phyloP scores from a whole-genome alignment of 352 stramenopile species.

The Phytopythium montanum region DNA sequence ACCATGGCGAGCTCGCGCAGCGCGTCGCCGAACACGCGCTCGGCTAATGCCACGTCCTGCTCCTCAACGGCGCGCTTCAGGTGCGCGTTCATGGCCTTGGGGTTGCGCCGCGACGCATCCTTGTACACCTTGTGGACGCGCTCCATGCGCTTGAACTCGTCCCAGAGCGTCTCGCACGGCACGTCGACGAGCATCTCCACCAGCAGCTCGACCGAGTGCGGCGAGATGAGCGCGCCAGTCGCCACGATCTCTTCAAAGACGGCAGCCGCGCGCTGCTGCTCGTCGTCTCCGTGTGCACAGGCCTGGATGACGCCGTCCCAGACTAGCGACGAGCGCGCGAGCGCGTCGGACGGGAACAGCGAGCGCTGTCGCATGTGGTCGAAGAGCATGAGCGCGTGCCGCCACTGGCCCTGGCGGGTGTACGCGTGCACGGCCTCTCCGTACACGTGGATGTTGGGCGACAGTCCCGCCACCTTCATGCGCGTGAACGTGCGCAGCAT shows the following conservation, averaged over 20 bases:
- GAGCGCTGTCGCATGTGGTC: constrained; percentile 62
- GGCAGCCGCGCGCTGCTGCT: constrained; percentile 28
- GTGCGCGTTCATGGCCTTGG: constrained; percentile 58
- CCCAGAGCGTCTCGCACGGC: constrained; percentile 50
- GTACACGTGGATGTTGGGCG: constrained; percentile 68
- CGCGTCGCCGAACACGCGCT: constrained; percentile 46
- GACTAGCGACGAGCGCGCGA: constrained; percentile 42
- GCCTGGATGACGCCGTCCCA: constrained; percentile 66
- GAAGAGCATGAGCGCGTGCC: constrained; percentile 69
- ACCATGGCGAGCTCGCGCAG: constrained; percentile 28
- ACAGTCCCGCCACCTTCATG: constrained; percentile 70
- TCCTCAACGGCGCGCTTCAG: constrained; percentile 56
- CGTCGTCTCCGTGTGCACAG: constrained; percentile 39
- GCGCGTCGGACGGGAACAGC: constrained; percentile 29
- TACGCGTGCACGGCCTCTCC: constrained; percentile 69
- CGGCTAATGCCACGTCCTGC: constrained; percentile 41
- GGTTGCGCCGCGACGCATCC: constrained; percentile 11
- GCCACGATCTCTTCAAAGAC: constrained; percentile 46
- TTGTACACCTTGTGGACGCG: constrained; percentile 39
- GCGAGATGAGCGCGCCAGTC: constrained; percentile 35
- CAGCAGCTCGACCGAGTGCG: constrained; percentile 43
- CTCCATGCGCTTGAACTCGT: constrained; percentile 40
- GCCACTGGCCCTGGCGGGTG: constrained; percentile 56
- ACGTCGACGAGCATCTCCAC: constrained; percentile 36
- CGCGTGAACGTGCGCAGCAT: constrained; percentile 65